These are phyloP conservation scores for Fusarium bactridioides DNA, from an alignment of 2,329 filamentous ascomycete species.

Conservation along the genomic window DNA sequence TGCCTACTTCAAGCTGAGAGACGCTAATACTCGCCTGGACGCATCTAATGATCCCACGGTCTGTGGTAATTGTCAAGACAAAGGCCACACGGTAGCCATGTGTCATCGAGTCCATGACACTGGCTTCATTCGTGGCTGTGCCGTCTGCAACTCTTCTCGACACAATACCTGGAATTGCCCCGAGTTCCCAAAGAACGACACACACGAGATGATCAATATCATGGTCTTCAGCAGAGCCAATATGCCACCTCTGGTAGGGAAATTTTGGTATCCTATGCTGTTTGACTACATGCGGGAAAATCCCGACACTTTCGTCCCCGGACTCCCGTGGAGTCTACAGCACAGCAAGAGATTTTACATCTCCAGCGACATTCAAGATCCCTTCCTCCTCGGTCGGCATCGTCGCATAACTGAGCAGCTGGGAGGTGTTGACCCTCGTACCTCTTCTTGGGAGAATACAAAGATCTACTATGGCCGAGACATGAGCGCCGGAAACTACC, in stretches of 20 bases:
- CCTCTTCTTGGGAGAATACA: not conserved
- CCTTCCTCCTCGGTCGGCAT: not conserved
- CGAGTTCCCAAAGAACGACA: not conserved
- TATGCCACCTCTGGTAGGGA: not conserved
- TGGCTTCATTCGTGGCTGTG: not conserved
- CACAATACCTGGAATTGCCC: not conserved
- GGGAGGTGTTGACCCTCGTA: not conserved
- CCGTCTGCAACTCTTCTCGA: not conserved
- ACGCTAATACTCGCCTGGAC: not conserved
- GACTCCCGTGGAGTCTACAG: not conserved
- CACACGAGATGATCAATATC: not conserved
- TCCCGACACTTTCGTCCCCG: not conserved
- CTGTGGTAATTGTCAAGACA: not conserved
- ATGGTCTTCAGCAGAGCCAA: not conserved
- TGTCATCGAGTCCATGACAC: not conserved
- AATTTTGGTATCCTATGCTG: not conserved
- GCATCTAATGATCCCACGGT: not conserved
- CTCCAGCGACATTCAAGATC: not conserved
- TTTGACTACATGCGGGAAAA: not conserved
- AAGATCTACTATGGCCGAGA: not conserved
- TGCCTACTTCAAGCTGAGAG: not conserved
- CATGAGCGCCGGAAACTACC: not conserved
- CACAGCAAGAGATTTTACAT: not conserved
- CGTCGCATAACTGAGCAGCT: not conserved
- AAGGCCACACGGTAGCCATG: not conserved